Percentiles rank a stretch among this genome's conserved stretches.
Conservation (phyloP, 352 stramenopile species). For the Labyrinthula sp. region DNA sequence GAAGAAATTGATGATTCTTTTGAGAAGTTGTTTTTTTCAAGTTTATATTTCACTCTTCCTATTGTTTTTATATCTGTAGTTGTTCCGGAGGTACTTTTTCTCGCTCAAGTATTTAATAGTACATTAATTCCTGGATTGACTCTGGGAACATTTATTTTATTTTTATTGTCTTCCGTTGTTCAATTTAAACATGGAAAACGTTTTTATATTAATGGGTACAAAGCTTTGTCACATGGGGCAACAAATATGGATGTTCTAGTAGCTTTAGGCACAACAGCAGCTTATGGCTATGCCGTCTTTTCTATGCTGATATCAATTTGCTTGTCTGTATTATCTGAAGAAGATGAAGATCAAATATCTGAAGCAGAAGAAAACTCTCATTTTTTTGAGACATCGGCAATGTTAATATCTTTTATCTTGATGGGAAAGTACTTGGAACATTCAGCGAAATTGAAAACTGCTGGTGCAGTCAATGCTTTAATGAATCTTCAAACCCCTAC, state of each 20-base stretch:
- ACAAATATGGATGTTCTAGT: conserved; percentile 66
- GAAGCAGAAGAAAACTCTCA: conserved; percentile 30
- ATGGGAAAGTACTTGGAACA: conserved; percentile 88
- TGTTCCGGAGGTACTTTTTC: conserved; percentile 5
- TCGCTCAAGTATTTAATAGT: background rate
- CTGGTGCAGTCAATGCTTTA: conserved; percentile 74
- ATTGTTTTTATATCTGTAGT: conserved; percentile 72
- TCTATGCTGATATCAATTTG: conserved; percentile 36
- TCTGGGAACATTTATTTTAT: conserved; percentile 34
- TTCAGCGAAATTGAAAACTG: conserved; percentile 72
- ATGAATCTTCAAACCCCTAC: conserved; percentile 81
- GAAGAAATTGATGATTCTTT: conserved; percentile 52
- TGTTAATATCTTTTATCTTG: conserved; percentile 92
- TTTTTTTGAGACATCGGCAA: conserved; percentile 92
- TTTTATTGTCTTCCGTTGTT: conserved; percentile 52
- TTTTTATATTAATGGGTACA: conserved; percentile 60
- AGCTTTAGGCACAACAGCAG: conserved; percentile 60
- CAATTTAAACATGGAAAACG: conserved; percentile 54
- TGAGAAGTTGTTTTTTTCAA: conserved; percentile 54
- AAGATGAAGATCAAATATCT: background rate
- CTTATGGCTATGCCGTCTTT: conserved; percentile 67
- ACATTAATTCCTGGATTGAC: conserved; percentile 25
- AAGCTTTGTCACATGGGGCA: conserved; percentile 52
- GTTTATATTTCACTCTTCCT: conserved; percentile 69
- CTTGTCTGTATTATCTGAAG: conserved; percentile 34